Evolutionary conservation across 2,329 filamentous ascomycete species (phyloP), one percentile per base, ranked within the genome.

Genomic region (Exophiala calicioides): DNA sequence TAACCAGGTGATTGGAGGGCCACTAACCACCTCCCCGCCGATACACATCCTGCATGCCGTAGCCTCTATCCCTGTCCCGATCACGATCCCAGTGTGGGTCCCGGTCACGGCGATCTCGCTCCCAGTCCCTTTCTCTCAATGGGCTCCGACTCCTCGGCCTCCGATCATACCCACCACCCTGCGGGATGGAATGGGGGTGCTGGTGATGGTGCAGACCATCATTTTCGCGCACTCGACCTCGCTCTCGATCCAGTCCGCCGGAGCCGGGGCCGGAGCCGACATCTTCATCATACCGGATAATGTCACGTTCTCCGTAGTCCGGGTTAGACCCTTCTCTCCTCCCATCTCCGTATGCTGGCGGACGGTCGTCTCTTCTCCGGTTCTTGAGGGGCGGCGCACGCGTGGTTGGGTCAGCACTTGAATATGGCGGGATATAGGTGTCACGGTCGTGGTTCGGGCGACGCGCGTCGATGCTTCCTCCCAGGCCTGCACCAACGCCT

Each of bases 401-500:
- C 2, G 33, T 18, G 26, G 40, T 34, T 6, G 55, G 53, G 42
- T 59, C 54, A n/a, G 56, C 53, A 30, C 30, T 41, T 9, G 58
- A 59, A 34, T 60, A 60, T n/a, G 49, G 29, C 12, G 58, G 57
- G n/a, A 57, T 54, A 40, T 59, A 60, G 16, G 56, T 59, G 33
- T 60, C 58, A 20, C 52, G 52, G 21, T 56, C 50, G n/a, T 53
- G 42, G 23, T 34, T 26, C 15, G 43, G 38, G n/a, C 38, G 30
- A 32, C 47, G 35, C 30, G 15, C 23, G 40, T 44, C 33, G n/a
- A 27, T 21, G 31, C 13, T 26, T 24, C 29, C 27, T 32, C 21
- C 36, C n/a, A n/a, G n/a, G 10, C 33, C 34, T 3, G 34, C 41
- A 10, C 31, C 29, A 27, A 32, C 36, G 12, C 31, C 38, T 9